Conservation (phyloP, 2,329 filamentous ascomycete species). For the Fusarium begoniae region DNA sequence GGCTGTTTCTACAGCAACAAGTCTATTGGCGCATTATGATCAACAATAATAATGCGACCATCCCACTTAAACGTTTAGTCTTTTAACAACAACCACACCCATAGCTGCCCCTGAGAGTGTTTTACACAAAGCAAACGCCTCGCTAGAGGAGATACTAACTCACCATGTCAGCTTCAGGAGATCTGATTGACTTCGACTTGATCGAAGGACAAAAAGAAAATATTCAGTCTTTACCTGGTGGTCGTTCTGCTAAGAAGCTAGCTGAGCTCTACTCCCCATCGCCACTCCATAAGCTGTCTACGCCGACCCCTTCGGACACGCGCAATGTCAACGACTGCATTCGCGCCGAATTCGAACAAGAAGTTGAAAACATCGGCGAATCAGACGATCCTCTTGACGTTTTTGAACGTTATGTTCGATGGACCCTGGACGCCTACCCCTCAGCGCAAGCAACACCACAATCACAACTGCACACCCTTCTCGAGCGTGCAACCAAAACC, state of each 20-base stretch:
- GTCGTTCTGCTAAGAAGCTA: slow-evolving; percentile 86
- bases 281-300: slow-evolving; percentile 64
- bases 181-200: slow-evolving; percentile 81
- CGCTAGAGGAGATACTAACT: slow-evolving; percentile 35
- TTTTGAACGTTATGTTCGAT: slow-evolving; percentile 96
- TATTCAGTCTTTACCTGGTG: slow-evolving; percentile 90
- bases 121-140: slow-evolving; percentile 17
- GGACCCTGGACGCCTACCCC: slow-evolving; percentile 95
- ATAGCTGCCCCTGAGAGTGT: slow-evolving; percentile 18
- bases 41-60: slow-evolving; percentile 23
- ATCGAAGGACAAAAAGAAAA: slow-evolving; percentile 99
- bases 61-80: slow-evolving; percentile 4
- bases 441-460: slow-evolving; percentile 90
- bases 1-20: slow-evolving; percentile 42
- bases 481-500: slow-evolving; percentile 91
- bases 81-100: slow-evolving; percentile 22
- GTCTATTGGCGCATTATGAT: slow-evolving; percentile 6
- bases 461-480: slow-evolving; percentile 86
- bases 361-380: slow-evolving; percentile 80
- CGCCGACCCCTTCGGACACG: slow-evolving; percentile 76
- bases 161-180: slow-evolving; percentile 59
- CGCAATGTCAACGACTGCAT: slow-evolving; percentile 81
- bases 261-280: slow-evolving; percentile 81
- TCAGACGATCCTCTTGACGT: slow-evolving; percentile 95
- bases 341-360: slow-evolving; percentile 85